phyloP scores from a whole-genome alignment of 331 rosid species.

The Acacia concinna region DNA sequence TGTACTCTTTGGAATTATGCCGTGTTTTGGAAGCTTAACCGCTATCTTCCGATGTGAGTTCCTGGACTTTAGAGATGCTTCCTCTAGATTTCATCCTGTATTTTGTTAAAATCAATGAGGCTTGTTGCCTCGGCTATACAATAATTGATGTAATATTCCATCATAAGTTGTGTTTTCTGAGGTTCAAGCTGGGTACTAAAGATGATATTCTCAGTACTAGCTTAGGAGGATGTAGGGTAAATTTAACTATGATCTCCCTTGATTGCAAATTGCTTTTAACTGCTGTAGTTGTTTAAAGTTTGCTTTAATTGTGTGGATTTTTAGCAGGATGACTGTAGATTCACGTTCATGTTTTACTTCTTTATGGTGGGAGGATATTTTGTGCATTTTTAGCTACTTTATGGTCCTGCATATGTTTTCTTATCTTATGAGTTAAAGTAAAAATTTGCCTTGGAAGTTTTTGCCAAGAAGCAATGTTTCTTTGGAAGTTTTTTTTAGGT shows the following conservation, averaged over 20 bases:
- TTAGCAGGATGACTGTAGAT: background rate
- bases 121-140: background rate
- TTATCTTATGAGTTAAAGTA: too few species aligned
- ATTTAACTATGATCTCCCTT: background rate
- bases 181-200: background rate
- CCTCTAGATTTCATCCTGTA: background rate
- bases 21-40: slow-evolving; percentile 87
- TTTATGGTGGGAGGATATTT: background rate
- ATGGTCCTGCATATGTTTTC: background rate
- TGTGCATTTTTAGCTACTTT: slow-evolving; percentile 11
- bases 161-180: background rate
- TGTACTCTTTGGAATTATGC: slow-evolving; percentile 72
- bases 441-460: too few species aligned
- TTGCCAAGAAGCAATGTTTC: too few species aligned
- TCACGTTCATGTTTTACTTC: background rate
- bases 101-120: background rate
- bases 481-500: too few species aligned
- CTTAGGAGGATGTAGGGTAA: background rate
- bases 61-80: slow-evolving; percentile 10
- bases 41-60: slow-evolving; percentile 60
- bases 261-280: background rate
- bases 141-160: background rate
- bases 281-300: background rate
- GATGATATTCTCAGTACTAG: background rate
- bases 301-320: background rate